Base-by-base conservation (phyloP, 1,284 basidiomycete genomes). In the Xerocomus tenax region DNA sequence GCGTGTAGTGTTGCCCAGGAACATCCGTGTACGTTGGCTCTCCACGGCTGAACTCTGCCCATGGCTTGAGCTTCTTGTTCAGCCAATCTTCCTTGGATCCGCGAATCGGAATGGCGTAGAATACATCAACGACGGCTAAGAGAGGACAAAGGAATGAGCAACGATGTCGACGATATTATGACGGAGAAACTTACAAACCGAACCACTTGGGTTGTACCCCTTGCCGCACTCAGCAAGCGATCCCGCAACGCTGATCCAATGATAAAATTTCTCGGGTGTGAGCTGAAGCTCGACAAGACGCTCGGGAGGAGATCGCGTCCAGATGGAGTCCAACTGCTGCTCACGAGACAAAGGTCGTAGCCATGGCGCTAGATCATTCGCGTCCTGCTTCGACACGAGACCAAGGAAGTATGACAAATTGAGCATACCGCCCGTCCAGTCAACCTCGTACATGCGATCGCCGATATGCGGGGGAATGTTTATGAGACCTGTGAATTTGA, bases 381-480 rank as follows among this genome's bases (percentile, higher is more conserved):
- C 55, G 16, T 60, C 51, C 3, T 61, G 45, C 36, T 62, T 61
- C 7, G 43, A 23, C 9, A 61, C 48, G 2, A 63, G 50, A 42
- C 61, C 55, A 5, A 61, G 55, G 53, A 61, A 62, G 42, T 63
- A 62, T 12, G 61, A 51, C 35, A 61, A 12, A 21, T 72, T 73
- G 46, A 73, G 58, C 50, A 72, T 57, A 30, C 69, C 67, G 21
- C 70, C 63, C 10, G 67, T 58, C 67, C 70, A 72, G 25, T 60
- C 58, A 29, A 73, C 62, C 50, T 72, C 69, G 23, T 60, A 61
- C 69, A 73, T 70, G 23, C 70, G 65, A 23, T 66, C 65, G 21
- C 69, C 65, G 50, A 73, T 71, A 45, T 66, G 61, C 1, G 71
- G 72, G 0, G 69, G 71, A 6, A 73, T 59, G 47, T 73, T 71